Base-by-base conservation (phyloP, 1,284 basidiomycete species). In the Schizophyllum amplum region DNA sequence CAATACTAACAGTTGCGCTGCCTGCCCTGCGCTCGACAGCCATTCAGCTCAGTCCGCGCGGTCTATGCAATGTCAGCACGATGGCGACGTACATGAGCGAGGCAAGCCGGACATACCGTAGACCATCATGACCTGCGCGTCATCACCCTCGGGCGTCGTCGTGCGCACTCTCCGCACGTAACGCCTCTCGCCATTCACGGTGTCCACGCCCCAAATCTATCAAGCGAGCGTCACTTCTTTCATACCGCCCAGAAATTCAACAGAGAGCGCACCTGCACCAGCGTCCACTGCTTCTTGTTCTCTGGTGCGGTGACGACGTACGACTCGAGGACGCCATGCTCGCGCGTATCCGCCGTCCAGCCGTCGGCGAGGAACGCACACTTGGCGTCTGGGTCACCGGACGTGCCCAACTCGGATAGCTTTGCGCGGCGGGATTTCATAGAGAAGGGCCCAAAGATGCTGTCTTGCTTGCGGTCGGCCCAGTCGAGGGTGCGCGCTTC, bases 201-300 rank as follows among this genome's bases (percentile, higher is more conserved):
- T 72, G 63, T 87, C 77, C 47, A 90, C 78, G 22, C 88, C 88
- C 86, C 87, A 90, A 4, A 78, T 75, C 87, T 90, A 56, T 15
- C 24, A 52, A 52, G 1, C 27, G 20, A 51, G n/a, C n/a, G n/a
- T 24, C 51, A 1, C 53, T 20, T 9, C 49, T 47, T 53, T 15
- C 51, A 50, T 27, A 26, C 15, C 57, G 20, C 25, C 49, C n/a
- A 24, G 23, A 21, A 58, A 47, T 24, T n/a, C n/a, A 55, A 26
- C 15, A 20, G 42, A n/a, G 42, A 11, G 11, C 42, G 11, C 42
- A 82, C 83, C 76, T 84, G 81, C 51, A 78, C 65, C 17, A 75
- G 82, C 55, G 71, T 77, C 83, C 83, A 86, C 5, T 70, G 72
- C 11, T 62, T 74, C 4, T 68, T 71, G 60, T 78, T 83, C 71